phyloP scores from a whole-genome alignment of 495 filamentous ascomycete species.

The Lasiosphaeria hispida region DNA sequence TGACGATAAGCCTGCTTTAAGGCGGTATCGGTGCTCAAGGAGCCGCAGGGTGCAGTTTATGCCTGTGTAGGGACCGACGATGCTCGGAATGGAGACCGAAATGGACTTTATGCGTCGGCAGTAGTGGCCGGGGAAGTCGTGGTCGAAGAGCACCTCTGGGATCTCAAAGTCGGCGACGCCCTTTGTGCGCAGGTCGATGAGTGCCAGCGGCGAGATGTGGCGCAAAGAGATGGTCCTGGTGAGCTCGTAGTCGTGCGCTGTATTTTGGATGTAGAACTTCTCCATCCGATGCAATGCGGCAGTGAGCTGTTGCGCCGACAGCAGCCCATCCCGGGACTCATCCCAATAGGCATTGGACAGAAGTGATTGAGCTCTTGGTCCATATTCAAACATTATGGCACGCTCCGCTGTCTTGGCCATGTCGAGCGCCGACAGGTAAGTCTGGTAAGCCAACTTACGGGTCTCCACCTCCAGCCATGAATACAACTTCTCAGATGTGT shows the following conservation, averaged over 20 bases:
- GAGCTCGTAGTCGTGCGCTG: background rate
- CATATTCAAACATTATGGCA: constrained; percentile 24
- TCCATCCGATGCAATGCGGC: constrained; percentile 19
- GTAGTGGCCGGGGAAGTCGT: constrained; percentile 46
- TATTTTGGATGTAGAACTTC: too few relatives aligned
- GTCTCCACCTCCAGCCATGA: constrained; percentile 24
- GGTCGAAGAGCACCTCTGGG: constrained; percentile 37
- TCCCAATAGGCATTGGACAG: constrained; percentile 8
- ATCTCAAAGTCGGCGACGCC: background rate
- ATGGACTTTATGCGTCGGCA: constrained; percentile 32
- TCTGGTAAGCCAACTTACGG: constrained; percentile 15
- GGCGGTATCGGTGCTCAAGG: background rate
- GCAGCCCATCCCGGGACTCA: background rate
- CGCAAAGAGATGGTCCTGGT: background rate
- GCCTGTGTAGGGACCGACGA: constrained; percentile 24
- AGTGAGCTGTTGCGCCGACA: background rate
- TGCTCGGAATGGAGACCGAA: constrained; percentile 22
- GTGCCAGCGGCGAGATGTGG: background rate
- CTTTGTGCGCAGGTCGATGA: background rate
- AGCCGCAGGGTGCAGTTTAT: background rate
- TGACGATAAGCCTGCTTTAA: too few relatives aligned
- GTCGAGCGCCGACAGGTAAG: constrained; percentile 22
- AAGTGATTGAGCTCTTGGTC: background rate
- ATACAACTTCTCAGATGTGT: constrained; percentile 34
- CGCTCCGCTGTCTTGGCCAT: constrained; percentile 24